Percentiles rank a stretch among this genome's conserved stretches.
Conservation (phyloP, 305 asterid genomes). For the Lippia alba region DNA sequence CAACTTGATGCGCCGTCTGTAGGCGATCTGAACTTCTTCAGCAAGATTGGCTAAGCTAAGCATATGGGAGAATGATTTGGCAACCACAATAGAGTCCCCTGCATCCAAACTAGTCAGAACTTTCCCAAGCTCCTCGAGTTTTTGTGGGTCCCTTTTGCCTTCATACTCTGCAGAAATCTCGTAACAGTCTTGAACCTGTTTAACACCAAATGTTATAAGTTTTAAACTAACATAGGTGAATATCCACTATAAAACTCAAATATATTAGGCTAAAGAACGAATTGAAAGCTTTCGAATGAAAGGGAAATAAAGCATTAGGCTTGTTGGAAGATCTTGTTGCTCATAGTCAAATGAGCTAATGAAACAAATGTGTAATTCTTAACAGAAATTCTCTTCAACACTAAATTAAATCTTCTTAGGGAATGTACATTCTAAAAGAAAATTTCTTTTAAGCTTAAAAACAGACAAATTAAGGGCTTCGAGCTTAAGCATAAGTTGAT, state of each 20-base stretch:
- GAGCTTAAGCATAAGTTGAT: no score
- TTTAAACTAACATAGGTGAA: not conserved
- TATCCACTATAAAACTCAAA: not conserved
- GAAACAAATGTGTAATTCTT: not conserved
- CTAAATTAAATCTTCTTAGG: not conserved
- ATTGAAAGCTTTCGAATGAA: not conserved
- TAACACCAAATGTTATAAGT: conserved; percentile 12
- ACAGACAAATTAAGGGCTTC: no score
- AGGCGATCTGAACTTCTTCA: conserved; percentile 80
- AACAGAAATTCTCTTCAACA: not conserved
- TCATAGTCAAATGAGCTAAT: not conserved
- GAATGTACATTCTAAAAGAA: not conserved
- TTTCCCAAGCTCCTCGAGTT: conserved; percentile 75
- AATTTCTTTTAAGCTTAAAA: not conserved
- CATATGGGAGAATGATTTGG: conserved; percentile 79
- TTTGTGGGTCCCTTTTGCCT: conserved; percentile 58
- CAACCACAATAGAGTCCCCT: conserved; percentile 75
- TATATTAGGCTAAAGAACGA: not conserved
- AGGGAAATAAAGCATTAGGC: not conserved
- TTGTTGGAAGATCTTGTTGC: not conserved
- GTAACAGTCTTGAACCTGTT: conserved; percentile 77
- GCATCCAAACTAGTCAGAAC: conserved; percentile 79
- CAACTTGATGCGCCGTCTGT: conserved; percentile 65
- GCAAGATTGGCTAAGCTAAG: conserved; percentile 74
- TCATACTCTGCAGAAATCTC: conserved; percentile 76